phyloP scores from a whole-genome alignment of 2,329 filamentous ascomycete species.

The Verticillium alfalfae region DNA sequence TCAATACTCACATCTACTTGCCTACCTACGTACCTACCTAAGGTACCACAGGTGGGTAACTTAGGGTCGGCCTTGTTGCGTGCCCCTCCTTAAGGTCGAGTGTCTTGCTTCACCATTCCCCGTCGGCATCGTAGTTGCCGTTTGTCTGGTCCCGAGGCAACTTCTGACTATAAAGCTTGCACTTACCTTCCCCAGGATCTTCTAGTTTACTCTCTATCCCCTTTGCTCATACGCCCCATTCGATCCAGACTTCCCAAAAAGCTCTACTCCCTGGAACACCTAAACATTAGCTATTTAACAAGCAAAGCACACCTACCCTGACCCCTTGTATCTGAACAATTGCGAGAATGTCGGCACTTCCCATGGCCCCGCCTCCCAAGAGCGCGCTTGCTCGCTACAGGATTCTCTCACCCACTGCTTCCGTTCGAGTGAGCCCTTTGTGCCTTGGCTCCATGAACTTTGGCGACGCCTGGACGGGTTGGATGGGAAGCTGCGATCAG shows the following conservation, averaged over 20 bases:
- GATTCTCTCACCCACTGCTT: conserved; percentile 59
- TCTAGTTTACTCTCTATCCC: not conserved
- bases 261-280: not conserved
- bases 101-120: no score
- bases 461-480: conserved; percentile 48
- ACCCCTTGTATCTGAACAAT: not conserved
- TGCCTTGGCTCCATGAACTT: conserved; percentile 63
- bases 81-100: no score
- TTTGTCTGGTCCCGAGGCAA: not conserved
- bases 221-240: not conserved
- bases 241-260: not conserved
- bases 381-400: conserved; percentile 61
- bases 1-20: no score
- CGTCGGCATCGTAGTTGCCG: not conserved
- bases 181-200: no score
- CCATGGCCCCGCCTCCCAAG: conserved; percentile 42
- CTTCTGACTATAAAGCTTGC: not conserved
- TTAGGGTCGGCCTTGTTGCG: not conserved
- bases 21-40: no score
- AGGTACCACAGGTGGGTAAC: not conserved
- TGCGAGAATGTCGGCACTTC: conserved; percentile 6
- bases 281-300: not conserved
- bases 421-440: conserved; percentile 61
- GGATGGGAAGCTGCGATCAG: conserved; percentile 62
- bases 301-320: not conserved